A percentile compares a stretch with the other conserved stretches of the same genome.
These are phyloP conservation scores for Neofusicoccum sp. DNA, from an alignment of 2,329 filamentous ascomycete genomes.

Conservation along the genomic window DNA sequence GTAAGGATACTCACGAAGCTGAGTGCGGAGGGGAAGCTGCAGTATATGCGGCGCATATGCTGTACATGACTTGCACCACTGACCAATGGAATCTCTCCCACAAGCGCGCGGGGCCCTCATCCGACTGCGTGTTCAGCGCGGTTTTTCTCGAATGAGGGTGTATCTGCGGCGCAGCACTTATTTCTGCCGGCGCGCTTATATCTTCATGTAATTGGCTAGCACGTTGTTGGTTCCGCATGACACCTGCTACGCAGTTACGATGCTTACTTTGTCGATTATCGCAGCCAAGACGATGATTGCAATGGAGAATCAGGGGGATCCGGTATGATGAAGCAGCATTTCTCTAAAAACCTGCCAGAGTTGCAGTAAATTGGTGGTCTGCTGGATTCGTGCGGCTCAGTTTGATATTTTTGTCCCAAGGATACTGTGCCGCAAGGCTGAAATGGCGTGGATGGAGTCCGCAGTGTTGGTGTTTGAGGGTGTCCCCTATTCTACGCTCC, in stretches of 20 bases:
- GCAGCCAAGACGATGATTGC: not conserved
- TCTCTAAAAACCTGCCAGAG: not conserved
- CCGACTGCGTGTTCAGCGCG: no score
- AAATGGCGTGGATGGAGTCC: not conserved
- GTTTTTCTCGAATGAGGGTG: not conserved
- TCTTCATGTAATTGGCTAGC: not conserved
- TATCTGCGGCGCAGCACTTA: not conserved
- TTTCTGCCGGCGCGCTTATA: not conserved
- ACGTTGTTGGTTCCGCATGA: not conserved
- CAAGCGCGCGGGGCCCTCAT: not conserved
- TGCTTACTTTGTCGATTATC: conserved; percentile 1
- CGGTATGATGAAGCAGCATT: not conserved
- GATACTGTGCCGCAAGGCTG: not conserved
- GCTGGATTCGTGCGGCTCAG: not conserved
- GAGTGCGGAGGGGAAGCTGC: not conserved
- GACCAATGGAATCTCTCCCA: not conserved
- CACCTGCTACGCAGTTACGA: not conserved
- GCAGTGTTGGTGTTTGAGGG: not conserved
- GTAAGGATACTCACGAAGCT: not conserved
- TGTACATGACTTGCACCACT: no score
- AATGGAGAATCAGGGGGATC: not conserved
- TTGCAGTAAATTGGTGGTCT: not conserved
- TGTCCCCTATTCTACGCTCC: not conserved
- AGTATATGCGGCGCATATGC: not conserved
- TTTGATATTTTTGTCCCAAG: not conserved